Percentiles rank a stretch among this genome's conserved stretches.
Conservation (phyloP, 148 eudicot species). For the Suaeda aralocaspica region DNA sequence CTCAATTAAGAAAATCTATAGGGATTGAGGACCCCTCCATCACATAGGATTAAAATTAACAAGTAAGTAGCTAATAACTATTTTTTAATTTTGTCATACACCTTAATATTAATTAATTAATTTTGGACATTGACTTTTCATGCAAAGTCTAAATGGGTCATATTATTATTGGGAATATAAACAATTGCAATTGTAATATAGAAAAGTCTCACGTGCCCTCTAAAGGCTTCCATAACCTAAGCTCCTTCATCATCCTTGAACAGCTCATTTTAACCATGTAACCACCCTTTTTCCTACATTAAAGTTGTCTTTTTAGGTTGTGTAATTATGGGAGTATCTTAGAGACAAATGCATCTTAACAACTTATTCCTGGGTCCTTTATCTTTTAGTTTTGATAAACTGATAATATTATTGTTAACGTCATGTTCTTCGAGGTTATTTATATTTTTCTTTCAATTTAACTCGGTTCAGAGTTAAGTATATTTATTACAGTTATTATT, state of each 20-base stretch:
- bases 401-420: no score
- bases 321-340: conserved; percentile 19
- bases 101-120: conserved; percentile 12
- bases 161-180: conserved; percentile 14
- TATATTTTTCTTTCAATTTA: no score
- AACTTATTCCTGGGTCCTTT: conserved; percentile 14
- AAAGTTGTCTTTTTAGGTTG: conserved; percentile 14
- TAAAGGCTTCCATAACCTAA: not conserved
- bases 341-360: conserved; percentile 27
- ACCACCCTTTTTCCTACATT: not conserved
- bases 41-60: conserved; percentile 6
- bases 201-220: conserved; percentile 13
- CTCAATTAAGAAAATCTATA: not conserved
- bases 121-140: conserved; percentile 13
- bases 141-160: conserved; percentile 16
- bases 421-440: no score
- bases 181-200: not conserved
- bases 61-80: not conserved
- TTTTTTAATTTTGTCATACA: not conserved
- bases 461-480: no score
- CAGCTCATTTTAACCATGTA: conserved; percentile 18
- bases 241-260: conserved; percentile 7
- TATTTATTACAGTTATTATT: no score
- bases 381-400: no score
- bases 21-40: conserved; percentile 12